These are phyloP conservation scores for Gaultheria prostrata DNA, from an alignment of 148 eudicot species.

Conservation along the genomic window DNA sequence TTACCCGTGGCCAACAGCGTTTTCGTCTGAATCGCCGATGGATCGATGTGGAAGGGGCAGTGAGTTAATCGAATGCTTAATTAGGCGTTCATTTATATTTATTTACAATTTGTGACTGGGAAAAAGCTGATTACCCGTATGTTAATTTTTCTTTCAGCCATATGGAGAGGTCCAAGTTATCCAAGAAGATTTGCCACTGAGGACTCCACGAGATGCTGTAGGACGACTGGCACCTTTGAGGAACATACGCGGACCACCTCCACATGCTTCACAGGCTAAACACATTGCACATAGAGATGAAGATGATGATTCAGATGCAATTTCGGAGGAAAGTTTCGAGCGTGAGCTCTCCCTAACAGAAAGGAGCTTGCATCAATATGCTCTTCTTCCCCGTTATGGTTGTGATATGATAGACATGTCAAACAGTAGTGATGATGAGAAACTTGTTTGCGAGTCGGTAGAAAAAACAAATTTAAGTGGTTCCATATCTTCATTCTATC, in stretches of 20 bases:
- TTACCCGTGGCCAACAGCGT: conserved; percentile 89
- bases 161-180: conserved; percentile 85
- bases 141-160: conserved; percentile 38
- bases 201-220: conserved; percentile 87
- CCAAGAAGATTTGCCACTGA: conserved; percentile 74
- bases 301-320: conserved; percentile 65
- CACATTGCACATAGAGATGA: conserved; percentile 31
- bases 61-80: conserved; percentile 39
- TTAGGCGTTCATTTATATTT: conserved; percentile 7
- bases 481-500: conserved; percentile 26
- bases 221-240: conserved; percentile 61
- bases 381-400: conserved; percentile 40
- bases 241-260: conserved; percentile 34
- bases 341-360: conserved; percentile 65
- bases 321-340: conserved; percentile 72
- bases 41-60: conserved; percentile 79
- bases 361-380: conserved; percentile 70
- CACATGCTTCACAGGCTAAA: conserved; percentile 29
- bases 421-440: conserved; percentile 76
- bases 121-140: neutral
- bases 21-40: conserved; percentile 76
- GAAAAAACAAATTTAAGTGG: conserved; percentile 36
- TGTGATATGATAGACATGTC: conserved; percentile 38
- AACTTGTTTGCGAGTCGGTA: conserved; percentile 28
- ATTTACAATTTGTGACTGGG: neutral